Conservation (phyloP, 805 yeast species). For the Candida patagonica region DNA sequence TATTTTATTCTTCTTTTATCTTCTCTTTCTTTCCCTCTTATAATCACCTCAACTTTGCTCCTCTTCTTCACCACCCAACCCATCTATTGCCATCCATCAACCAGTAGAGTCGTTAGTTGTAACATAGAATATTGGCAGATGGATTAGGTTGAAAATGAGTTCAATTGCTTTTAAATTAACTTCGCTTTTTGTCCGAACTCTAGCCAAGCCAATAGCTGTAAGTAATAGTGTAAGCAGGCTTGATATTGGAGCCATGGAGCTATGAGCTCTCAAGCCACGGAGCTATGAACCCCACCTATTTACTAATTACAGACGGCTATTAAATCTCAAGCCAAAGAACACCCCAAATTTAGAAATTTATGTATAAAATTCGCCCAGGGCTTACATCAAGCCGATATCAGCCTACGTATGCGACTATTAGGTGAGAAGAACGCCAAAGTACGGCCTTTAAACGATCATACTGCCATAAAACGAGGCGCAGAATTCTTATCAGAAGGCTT, state of each 20-base stretch:
- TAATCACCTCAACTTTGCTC: no score
- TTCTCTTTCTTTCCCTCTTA: no score
- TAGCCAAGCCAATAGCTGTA: slow-evolving; percentile 71
- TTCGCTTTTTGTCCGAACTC: slow-evolving; percentile 59
- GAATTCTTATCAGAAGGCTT: slow-evolving; percentile 67
- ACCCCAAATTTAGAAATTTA: slow-evolving; percentile 47
- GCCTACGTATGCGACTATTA: slow-evolving; percentile 48
- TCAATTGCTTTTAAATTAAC: slow-evolving; percentile 67
- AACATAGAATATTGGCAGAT: not conserved
- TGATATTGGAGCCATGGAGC: slow-evolving; percentile 1
- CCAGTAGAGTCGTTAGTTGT: no score
- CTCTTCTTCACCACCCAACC: no score
- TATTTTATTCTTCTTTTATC: no score
- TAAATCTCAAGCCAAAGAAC: slow-evolving; percentile 68
- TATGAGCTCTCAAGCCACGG: no score
- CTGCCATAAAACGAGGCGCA: slow-evolving; percentile 78
- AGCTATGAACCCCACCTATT: no score
- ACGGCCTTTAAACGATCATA: slow-evolving; percentile 71
- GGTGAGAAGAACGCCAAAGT: slow-evolving; percentile 47
- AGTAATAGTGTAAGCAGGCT: slow-evolving; percentile 14
- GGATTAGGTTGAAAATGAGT: slow-evolving; percentile 43
- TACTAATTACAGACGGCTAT: slow-evolving; percentile 37
- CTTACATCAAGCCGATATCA: slow-evolving; percentile 56
- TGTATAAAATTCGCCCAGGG: slow-evolving; percentile 69
- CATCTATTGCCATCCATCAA: no score